Base-by-base conservation (phyloP, 441 rosid genomes). In the Adansonia madagascariensis region DNA sequence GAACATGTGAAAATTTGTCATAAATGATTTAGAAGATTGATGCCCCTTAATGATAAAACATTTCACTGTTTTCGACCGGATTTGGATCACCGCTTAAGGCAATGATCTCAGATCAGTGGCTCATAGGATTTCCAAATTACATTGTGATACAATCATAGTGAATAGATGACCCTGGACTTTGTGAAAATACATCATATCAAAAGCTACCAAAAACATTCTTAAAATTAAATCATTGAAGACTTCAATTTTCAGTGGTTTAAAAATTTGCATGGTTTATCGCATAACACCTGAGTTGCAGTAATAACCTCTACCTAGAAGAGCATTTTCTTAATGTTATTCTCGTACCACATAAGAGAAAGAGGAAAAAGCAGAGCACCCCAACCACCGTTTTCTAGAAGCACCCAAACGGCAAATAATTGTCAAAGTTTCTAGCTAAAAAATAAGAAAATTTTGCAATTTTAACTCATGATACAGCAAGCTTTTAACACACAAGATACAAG, bases 391-490 rank as follows among this genome's bases (percentile, higher is more conserved):
- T 18, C 53, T 66, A 66, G 53, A 43, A 66, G 71, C 31, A 66
- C 52, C 35, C 6, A 20, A 44, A 66, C 20, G 53, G 31, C 11
- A 22, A 22, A 68, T 49, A 68, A 22, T 24, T 68, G 41, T 68
- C 43, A 47, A 68, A 31, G 18, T 6, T 6, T 31, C 59, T 5
- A 10, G n/a, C 31, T 3, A 49, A 55, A 7, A 50, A 55, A 70
- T 50, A 49, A 15, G 12, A 44, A 44, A 22, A 59, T 22, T 24
- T 24, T 11, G n/a, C 43, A 24, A 12, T 61, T 60, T 24, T 6
- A 61, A 61, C 65, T 61, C 65, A 1, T 61, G 17, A 27, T 24
- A 52, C 15, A 52, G 6, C 46, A 52, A 52, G 74, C 47, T 71
- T 8, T 31, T 27, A 39, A 27, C 31, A 31, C 15, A 52, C 27